Conservation (phyloP, 192 early-diverging fungal genomes). For the Chytriomyces hyalinus region DNA sequence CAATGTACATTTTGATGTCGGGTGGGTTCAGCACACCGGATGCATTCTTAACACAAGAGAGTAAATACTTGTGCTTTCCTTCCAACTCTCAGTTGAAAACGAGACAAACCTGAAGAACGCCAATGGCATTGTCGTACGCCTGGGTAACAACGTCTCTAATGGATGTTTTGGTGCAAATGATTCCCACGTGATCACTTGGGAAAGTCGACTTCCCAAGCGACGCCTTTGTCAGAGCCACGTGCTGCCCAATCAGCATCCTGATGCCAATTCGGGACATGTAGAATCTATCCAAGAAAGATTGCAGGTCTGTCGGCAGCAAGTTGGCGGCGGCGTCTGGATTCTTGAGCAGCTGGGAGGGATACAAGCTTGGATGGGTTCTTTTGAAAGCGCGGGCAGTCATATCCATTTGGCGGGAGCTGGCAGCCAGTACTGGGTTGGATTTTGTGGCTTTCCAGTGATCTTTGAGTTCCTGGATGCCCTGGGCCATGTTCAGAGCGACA, state of each 20-base stretch:
- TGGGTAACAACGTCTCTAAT: constrained; percentile 80
- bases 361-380: background rate
- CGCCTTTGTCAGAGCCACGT: constrained; percentile 38
- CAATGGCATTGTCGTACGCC: constrained; percentile 86
- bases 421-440: too few relatives aligned
- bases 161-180: constrained; percentile 88
- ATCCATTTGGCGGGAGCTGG: background rate
- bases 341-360: background rate
- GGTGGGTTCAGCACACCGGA: constrained; percentile 78
- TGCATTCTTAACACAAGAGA: constrained; percentile 69
- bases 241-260: constrained; percentile 79
- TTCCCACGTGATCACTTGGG: constrained; percentile 80
- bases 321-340: background rate
- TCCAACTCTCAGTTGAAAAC: too few relatives aligned
- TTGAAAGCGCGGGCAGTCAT: too few relatives aligned
- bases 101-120: constrained; percentile 69
- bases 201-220: constrained; percentile 20
- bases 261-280: constrained; percentile 84
- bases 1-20: constrained; percentile 62
- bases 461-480: constrained; percentile 94
- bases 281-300: constrained; percentile 82
- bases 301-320: constrained; percentile 30
- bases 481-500: constrained; percentile 76
- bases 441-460: constrained; percentile 30
- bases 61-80: too few relatives aligned